Conservation (phyloP, 2,329 filamentous ascomycete genomes). For the Colletotrichum salicis region DNA sequence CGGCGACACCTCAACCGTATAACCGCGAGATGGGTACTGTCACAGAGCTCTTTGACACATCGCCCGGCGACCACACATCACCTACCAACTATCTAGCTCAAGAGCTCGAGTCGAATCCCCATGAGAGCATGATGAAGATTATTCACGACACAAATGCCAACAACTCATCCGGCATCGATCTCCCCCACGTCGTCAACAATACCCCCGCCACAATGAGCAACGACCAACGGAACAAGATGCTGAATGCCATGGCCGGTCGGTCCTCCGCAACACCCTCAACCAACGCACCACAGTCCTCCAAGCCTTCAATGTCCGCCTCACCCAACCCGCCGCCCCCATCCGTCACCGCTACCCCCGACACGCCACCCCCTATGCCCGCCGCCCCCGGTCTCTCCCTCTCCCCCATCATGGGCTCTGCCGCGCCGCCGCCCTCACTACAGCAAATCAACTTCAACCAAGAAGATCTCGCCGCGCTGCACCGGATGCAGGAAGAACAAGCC, state of each 20-base stretch:
- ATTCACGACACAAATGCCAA: constrained; percentile 72
- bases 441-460: constrained; percentile 75
- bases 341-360: constrained; percentile 28
- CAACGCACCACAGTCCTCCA: constrained; percentile 33
- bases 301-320: constrained; percentile 36
- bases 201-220: constrained; percentile 64
- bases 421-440: constrained; percentile 62
- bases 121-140: constrained; percentile 72
- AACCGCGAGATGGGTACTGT: constrained; percentile 65
- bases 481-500: constrained; percentile 82
- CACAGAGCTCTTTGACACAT: constrained; percentile 69
- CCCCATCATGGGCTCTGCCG: constrained; percentile 58
- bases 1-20: constrained; percentile 42
- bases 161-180: constrained; percentile 59
- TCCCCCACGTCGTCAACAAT: constrained; percentile 67
- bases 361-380: constrained; percentile 33
- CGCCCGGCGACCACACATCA: constrained; percentile 56
- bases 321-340: constrained; percentile 36
- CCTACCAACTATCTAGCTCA: constrained; percentile 61
- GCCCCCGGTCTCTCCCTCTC: constrained; percentile 54
- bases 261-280: constrained; percentile 40
- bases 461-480: constrained; percentile 82
- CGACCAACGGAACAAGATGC: constrained; percentile 68
- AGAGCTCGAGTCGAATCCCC: constrained; percentile 67
- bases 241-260: constrained; percentile 68